phyloP scores from a whole-genome alignment of 129 eudicot genomes.

The Tanacetum coccineum region DNA sequence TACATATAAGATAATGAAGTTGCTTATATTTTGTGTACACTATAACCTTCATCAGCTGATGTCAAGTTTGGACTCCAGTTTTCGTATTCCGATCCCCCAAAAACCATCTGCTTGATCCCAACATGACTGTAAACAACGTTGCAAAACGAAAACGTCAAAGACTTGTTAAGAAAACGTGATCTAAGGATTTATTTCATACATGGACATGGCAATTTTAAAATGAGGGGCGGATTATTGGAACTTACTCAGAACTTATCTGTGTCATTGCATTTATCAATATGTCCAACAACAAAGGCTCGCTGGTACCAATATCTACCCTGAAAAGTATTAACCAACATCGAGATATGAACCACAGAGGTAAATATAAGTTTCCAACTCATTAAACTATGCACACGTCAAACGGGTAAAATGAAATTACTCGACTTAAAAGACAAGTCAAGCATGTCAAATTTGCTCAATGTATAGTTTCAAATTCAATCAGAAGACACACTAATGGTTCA shows the following conservation, averaged over 20 bases:
- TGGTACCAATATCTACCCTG: constrained; percentile 98
- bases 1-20: constrained; percentile 4
- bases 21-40: constrained; percentile 63
- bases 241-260: constrained; percentile 95
- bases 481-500: no score
- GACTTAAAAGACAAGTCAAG: no score
- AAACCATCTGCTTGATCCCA: constrained; percentile 82
- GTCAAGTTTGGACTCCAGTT: constrained; percentile 77
- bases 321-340: constrained; percentile 10
- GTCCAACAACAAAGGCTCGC: constrained; percentile 79
- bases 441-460: no score
- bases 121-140: constrained; percentile 46
- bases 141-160: background rate
- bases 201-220: background rate
- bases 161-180: background rate
- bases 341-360: background rate
- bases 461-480: no score
- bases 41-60: constrained; percentile 70
- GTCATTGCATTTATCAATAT: constrained; percentile 78
- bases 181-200: background rate
- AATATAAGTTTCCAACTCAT: no score
- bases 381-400: no score
- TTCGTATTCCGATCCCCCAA: constrained; percentile 86
- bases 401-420: no score
- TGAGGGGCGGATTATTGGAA: background rate